Evolutionary conservation across 108 stramenopile species (phyloP).

Genomic region (Cyclotella sp.): DNA sequence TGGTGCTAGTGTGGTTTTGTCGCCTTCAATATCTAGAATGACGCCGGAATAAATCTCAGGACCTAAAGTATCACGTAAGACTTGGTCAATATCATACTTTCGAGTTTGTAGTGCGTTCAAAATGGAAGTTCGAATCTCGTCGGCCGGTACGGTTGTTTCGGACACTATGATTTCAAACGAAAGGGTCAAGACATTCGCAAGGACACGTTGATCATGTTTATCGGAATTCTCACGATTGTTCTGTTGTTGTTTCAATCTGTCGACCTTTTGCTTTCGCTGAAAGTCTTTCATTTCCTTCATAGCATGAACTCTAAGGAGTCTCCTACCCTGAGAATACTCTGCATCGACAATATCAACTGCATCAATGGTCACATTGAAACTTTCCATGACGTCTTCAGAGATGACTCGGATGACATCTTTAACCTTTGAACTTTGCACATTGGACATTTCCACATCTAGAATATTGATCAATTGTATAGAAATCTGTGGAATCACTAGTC

Average conservation of each 20-base stretch:
- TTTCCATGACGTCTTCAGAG: not conserved
- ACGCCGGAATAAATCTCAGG: slow-evolving; percentile 7
- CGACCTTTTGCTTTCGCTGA: not conserved
- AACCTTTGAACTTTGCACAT: not conserved
- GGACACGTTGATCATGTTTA: not conserved
- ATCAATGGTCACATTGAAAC: slow-evolving; percentile 2
- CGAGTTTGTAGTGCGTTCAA: slow-evolving; percentile 1
- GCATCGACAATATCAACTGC: slow-evolving; percentile 26
- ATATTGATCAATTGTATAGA: slow-evolving; percentile 23
- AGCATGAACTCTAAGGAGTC: not conserved
- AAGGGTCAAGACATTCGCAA: not conserved
- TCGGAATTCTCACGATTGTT: not conserved
- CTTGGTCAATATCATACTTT: slow-evolving; percentile 13
- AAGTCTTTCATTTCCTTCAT: no score
- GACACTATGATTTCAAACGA: slow-evolving; percentile 10
- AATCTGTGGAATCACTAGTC: slow-evolving; percentile 15
- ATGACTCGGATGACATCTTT: slow-evolving; percentile 14
- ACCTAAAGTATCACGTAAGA: slow-evolving; percentile 2
- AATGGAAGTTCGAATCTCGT: not conserved
- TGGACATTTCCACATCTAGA: slow-evolving; percentile 10
- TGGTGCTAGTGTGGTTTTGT: not conserved
- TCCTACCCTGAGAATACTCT: not conserved
- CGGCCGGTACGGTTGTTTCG: not conserved
- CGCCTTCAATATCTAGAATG: slow-evolving; percentile 6
- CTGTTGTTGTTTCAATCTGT: not conserved